A percentile compares a stretch with the other conserved stretches of the same genome.
Evolutionary conservation across 768 basidiomycete genomes (phyloP).

Genomic region (Boletus pseudopeckii): DNA sequence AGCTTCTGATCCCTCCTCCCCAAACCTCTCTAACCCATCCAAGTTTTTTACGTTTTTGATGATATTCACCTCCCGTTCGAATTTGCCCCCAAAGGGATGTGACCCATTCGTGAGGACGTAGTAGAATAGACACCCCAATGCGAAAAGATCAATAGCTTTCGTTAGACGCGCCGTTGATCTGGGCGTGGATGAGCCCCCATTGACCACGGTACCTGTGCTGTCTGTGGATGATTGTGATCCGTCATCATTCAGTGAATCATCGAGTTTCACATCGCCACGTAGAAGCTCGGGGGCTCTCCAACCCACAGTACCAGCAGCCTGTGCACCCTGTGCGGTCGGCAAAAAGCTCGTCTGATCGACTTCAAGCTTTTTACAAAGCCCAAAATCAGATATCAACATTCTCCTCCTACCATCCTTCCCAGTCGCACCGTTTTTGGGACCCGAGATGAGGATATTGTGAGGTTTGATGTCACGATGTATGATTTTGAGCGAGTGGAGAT

Average conservation of each 20-base stretch:
- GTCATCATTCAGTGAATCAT: slow-evolving; percentile 66
- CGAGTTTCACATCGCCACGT: slow-evolving; percentile 88
- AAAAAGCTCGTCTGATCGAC: slow-evolving; percentile 95
- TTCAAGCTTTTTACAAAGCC: slow-evolving; percentile 92
- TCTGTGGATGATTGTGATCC: slow-evolving; percentile 65
- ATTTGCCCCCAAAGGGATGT: slow-evolving; percentile 93
- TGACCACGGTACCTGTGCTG: slow-evolving; percentile 51
- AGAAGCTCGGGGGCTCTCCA: slow-evolving; percentile 98
- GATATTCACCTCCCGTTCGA: slow-evolving; percentile 93
- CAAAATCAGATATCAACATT: slow-evolving; percentile 97
- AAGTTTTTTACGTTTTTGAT: slow-evolving; percentile 75
- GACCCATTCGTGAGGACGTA: slow-evolving; percentile 86
- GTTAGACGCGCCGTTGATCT: slow-evolving; percentile 66
- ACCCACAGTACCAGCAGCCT: slow-evolving; percentile 91
- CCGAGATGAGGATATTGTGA: slow-evolving; percentile 91
- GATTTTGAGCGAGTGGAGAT: slow-evolving; percentile 91
- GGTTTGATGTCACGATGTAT: slow-evolving; percentile 99
- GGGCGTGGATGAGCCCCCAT: slow-evolving; percentile 13
- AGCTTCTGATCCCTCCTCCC: slow-evolving; percentile 93
- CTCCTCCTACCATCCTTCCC: slow-evolving; percentile 50
- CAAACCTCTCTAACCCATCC: slow-evolving; percentile 70
- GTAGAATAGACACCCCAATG: slow-evolving; percentile 92
- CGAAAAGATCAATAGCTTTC: slow-evolving; percentile 95
- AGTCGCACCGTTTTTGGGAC: slow-evolving; percentile 50
- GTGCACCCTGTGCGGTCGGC: slow-evolving; percentile 85